phyloP scores from a whole-genome alignment of 768 basidiomycete genomes.

The Arthromyces matolae region DNA sequence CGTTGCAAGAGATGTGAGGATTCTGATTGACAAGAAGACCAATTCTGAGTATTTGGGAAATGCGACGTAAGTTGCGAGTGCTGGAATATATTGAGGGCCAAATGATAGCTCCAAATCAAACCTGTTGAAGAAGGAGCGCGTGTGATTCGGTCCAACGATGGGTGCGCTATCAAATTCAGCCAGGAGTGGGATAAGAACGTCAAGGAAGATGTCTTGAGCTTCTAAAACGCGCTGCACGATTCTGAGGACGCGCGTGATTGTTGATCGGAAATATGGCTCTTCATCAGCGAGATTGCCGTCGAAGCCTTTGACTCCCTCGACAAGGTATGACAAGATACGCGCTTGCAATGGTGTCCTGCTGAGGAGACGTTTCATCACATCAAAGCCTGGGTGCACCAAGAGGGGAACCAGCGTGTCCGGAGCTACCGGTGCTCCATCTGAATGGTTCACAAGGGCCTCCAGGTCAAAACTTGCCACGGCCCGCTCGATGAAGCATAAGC shows the following conservation, averaged over 20 bases:
- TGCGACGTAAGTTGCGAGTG: constrained; percentile 77
- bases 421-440: constrained; percentile 50
- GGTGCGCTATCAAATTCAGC: constrained; percentile 57
- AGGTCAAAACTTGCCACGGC: constrained; percentile 79
- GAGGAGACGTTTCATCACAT: constrained; percentile 76
- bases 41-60: constrained; percentile 72
- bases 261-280: constrained; percentile 66
- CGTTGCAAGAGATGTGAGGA: constrained; percentile 62
- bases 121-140: constrained; percentile 66
- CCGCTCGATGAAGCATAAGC: constrained; percentile 81
- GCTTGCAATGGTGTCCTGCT: constrained; percentile 69
- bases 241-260: constrained; percentile 76
- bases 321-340: constrained; percentile 73
- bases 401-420: constrained; percentile 52
- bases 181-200: constrained; percentile 78
- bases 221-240: constrained; percentile 80
- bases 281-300: constrained; percentile 67
- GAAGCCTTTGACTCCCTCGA: constrained; percentile 76
- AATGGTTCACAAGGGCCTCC: constrained; percentile 58
- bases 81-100: constrained; percentile 67
- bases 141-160: constrained; percentile 50
- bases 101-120: constrained; percentile 76
- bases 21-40: constrained; percentile 73
- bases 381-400: constrained; percentile 81
- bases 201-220: constrained; percentile 85